These are phyloP conservation scores for Yarrowia sp. DNA, from an alignment of 805 yeast species.

Conservation along the genomic window DNA sequence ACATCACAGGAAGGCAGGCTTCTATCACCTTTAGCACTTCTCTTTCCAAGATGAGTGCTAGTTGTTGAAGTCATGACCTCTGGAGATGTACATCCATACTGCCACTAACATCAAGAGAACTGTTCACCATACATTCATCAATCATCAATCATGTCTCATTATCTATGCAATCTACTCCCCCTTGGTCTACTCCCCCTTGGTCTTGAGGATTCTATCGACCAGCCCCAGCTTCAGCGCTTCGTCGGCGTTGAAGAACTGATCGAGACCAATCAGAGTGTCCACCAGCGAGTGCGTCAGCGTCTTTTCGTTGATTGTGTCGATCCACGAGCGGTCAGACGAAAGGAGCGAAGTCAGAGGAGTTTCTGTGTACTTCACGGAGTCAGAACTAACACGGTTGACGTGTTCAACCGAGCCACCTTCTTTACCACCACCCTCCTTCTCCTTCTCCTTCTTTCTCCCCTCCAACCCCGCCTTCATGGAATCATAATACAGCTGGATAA, in stretches of 20 bases:
- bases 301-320: not conserved
- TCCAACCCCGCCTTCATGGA: conserved; percentile 4
- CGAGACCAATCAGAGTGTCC: conserved; percentile 13
- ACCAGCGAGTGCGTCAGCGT: conserved; percentile 8
- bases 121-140: no score
- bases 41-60: no score
- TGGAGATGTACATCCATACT: no score
- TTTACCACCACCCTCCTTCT: not conserved
- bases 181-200: conserved; percentile 7
- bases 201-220: conserved; percentile 21
- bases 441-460: not conserved
- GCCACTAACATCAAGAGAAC: no score
- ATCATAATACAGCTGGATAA: conserved; percentile 29
- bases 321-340: conserved; percentile 26
- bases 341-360: not conserved
- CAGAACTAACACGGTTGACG: no score
- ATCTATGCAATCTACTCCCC: not conserved
- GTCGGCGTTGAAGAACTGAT: conserved; percentile 33
- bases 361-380: not conserved
- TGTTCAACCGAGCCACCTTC: no score
- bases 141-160: no score
- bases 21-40: no score
- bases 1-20: no score
- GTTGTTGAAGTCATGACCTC: no score
- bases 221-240: conserved; percentile 24